phyloP scores from a whole-genome alignment of 495 filamentous ascomycete genomes.

The Hyaloscypha finlandica region DNA sequence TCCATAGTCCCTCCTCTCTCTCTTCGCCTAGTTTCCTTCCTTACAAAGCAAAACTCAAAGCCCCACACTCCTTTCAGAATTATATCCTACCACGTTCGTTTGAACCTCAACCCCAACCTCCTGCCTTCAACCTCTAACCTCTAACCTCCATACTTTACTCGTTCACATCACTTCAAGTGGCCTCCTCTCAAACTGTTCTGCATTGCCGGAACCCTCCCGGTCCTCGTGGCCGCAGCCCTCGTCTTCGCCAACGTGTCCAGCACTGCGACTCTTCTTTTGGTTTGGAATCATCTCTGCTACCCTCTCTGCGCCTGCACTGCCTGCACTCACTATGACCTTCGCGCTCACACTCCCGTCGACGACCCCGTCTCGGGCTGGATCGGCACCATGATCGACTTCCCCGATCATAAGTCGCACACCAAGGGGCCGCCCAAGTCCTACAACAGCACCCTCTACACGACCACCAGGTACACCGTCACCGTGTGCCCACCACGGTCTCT shows the following conservation, averaged over 20 bases:
- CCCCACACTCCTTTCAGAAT: not conserved
- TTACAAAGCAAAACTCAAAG: not conserved
- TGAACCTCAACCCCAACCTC: not conserved
- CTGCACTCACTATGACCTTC: not conserved
- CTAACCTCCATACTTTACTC: too few relatives aligned
- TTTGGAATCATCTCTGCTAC: not conserved
- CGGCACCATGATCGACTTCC: not conserved
- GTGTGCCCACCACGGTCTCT: not conserved
- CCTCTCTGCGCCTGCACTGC: not conserved
- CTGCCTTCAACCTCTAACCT: too few relatives aligned
- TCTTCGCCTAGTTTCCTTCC: not conserved
- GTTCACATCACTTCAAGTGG: not conserved
- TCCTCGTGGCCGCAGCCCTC: not conserved
- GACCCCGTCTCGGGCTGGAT: not conserved
- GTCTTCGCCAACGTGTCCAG: not conserved
- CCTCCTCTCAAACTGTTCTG: not conserved
- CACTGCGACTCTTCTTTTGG: too few relatives aligned
- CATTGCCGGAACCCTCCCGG: not conserved
- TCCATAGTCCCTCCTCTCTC: not conserved
- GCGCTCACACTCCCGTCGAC: not conserved
- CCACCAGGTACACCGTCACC: not conserved
- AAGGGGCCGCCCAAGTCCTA: too few relatives aligned
- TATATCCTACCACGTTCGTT: not conserved
- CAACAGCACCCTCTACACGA: not conserved
- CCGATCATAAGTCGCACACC: too few relatives aligned